Percentiles rank a stretch among this genome's conserved stretches.
Conservation (phyloP, 345 rosid genomes). For the Raphanus sativus region DNA sequence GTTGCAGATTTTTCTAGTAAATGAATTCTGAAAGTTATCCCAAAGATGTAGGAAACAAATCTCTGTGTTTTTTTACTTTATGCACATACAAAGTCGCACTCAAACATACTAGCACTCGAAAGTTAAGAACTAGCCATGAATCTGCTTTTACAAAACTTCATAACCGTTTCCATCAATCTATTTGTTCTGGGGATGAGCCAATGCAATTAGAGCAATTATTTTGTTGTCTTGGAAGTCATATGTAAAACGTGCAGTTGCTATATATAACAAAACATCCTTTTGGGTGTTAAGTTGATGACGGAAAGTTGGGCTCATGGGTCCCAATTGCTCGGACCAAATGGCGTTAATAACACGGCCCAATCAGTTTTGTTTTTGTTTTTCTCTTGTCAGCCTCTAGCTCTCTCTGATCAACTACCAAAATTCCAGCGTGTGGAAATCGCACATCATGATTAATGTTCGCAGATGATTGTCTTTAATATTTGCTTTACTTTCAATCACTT, state of each 20-base stretch:
- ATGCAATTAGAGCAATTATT: neutral
- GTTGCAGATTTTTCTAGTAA: neutral
- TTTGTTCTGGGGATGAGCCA: neutral
- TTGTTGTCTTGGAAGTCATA: constrained; percentile 17
- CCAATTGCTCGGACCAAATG: neutral
- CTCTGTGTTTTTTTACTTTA: neutral
- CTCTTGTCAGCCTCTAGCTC: neutral
- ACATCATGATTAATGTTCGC: neutral
- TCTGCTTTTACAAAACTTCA: neutral
- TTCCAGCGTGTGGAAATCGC: neutral
- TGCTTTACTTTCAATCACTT: neutral
- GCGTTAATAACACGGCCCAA: constrained; percentile 3
- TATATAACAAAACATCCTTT: constrained; percentile 5
- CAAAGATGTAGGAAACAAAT: neutral
- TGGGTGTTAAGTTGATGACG: constrained; percentile 10
- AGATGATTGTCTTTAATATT: neutral
- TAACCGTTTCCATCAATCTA: neutral
- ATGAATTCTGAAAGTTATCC: neutral
- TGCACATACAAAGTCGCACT: too few species aligned
- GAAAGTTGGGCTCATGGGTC: constrained; percentile 21
- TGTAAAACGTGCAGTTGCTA: constrained; percentile 34
- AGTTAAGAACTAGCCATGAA: too few species aligned
- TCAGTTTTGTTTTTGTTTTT: constrained; percentile 5
- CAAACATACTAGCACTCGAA: too few species aligned
- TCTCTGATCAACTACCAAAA: neutral